These are phyloP conservation scores for Golovinomyces cichoracearum DNA, from an alignment of 2,329 filamentous ascomycete genomes.

Conservation along the genomic window DNA sequence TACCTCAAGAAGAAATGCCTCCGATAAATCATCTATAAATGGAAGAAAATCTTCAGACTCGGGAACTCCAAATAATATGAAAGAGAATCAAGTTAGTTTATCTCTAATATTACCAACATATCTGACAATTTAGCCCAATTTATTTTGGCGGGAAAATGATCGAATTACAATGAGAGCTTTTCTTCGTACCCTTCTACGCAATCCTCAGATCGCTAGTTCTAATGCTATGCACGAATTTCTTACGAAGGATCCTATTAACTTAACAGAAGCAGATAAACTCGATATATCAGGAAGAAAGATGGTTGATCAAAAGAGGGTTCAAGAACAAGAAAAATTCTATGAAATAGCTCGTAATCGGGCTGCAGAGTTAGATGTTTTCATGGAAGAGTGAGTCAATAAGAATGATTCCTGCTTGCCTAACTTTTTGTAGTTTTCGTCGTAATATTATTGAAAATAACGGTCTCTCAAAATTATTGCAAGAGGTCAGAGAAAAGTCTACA, in stretches of 20 bases:
- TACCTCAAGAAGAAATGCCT: conserved; percentile 17
- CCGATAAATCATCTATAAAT: conserved; percentile 23
- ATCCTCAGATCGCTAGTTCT: conserved; percentile 58
- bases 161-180: conserved; percentile 78
- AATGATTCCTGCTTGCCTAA: conserved; percentile 4
- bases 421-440: conserved; percentile 28
- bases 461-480: conserved; percentile 70
- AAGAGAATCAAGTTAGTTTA: not conserved
- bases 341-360: conserved; percentile 80
- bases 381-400: conserved; percentile 48
- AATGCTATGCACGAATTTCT: conserved; percentile 69
- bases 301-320: conserved; percentile 65
- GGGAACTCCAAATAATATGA: not conserved
- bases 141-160: conserved; percentile 66
- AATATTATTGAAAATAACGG: conserved; percentile 51
- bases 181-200: conserved; percentile 61
- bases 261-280: conserved; percentile 57
- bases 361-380: conserved; percentile 83
- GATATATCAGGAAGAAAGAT: conserved; percentile 59
- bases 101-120: not conserved
- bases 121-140: conserved; percentile 20
- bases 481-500: conserved; percentile 71
- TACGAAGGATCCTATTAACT: conserved; percentile 39
- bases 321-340: conserved; percentile 85
- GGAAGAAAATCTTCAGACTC: conserved; percentile 2